Conservation (phyloP, 208 protist genomes). For the Leptomonas seymouri region DNA sequence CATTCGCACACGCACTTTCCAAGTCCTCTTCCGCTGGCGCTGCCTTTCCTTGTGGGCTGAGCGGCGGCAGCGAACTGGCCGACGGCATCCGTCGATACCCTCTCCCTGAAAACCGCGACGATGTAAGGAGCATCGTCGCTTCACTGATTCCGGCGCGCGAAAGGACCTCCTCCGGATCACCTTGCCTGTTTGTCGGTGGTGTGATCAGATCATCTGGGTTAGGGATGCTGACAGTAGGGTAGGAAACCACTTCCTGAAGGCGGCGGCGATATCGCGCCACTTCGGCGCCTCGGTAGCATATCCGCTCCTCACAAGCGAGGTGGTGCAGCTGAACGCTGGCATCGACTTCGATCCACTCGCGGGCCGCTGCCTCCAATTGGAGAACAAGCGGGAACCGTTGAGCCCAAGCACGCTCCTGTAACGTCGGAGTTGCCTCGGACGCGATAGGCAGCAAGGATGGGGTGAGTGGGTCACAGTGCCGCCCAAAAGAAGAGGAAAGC, state of each 20-base stretch:
- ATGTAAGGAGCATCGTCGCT: no score
- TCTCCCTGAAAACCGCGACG: background rate
- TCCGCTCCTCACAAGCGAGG: conserved; percentile 21
- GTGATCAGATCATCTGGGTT: background rate
- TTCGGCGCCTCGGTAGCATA: conserved; percentile 9
- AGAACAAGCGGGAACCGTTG: background rate
- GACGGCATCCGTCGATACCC: conserved; percentile 5
- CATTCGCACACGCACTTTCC: background rate
- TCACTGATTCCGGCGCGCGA: background rate
- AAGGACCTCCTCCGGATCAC: background rate
- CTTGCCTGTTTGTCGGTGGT: background rate
- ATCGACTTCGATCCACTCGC: conserved; percentile 16
- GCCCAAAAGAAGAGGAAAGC: background rate
- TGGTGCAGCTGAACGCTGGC: conserved; percentile 19
- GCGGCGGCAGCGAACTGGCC: background rate
- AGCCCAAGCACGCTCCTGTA: background rate
- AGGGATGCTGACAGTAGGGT: background rate
- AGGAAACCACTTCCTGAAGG: background rate
- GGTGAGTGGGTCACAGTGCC: background rate
- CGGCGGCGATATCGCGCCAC: conserved; percentile 12
- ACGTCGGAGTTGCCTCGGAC: no score
- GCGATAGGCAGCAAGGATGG: background rate
- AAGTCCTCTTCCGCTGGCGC: background rate
- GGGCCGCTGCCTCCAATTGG: conserved; percentile 12
- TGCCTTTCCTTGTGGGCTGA: conserved; percentile 7